These are phyloP conservation scores for Metschnikowia amazonensis DNA, from an alignment of 805 yeast genomes.

Conservation along the genomic window DNA sequence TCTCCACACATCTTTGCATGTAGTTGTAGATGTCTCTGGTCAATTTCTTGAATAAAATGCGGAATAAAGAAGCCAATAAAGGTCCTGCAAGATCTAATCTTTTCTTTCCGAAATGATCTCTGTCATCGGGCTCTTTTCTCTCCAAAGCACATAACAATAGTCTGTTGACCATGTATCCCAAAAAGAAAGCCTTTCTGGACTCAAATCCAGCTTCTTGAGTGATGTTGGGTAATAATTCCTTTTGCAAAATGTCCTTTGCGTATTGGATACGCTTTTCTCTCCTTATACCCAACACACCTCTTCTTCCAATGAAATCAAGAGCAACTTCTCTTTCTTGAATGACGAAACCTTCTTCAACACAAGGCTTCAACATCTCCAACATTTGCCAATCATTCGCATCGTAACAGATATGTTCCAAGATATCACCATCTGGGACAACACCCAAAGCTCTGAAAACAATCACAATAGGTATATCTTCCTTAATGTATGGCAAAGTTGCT, in stretches of 20 bases:
- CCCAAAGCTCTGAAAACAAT: conserved; percentile 97
- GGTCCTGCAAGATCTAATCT: conserved; percentile 99
- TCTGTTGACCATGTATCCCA: conserved; percentile 97
- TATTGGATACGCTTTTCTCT: conserved; percentile 97
- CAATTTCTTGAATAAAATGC: conserved; percentile 88
- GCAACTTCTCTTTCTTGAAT: conserved; percentile 98
- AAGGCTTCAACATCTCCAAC: conserved; percentile 98
- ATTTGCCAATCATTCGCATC: conserved; percentile 99
- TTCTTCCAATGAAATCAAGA: conserved; percentile 94
- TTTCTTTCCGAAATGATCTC: conserved; percentile 99
- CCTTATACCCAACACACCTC: conserved; percentile 94
- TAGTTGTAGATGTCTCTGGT: conserved; percentile 96
- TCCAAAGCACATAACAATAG: conserved; percentile 92
- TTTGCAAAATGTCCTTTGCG: conserved; percentile 93
- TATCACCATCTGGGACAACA: conserved; percentile 98
- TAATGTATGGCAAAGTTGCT: conserved; percentile 94
- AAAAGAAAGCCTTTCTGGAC: conserved; percentile 91
- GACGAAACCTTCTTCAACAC: conserved; percentile 98
- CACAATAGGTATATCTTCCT: conserved; percentile 95
- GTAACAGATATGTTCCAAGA: conserved; percentile 95
- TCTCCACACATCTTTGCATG: conserved; percentile 98
- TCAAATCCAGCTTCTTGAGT: conserved; percentile 97
- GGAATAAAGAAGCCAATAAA: conserved; percentile 87
- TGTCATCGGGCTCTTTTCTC: conserved; percentile 96
- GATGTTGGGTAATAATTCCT: conserved; percentile 94